Base-by-base conservation (phyloP, 306 rosid genomes). In the Glycyrrhiza uralensis region DNA sequence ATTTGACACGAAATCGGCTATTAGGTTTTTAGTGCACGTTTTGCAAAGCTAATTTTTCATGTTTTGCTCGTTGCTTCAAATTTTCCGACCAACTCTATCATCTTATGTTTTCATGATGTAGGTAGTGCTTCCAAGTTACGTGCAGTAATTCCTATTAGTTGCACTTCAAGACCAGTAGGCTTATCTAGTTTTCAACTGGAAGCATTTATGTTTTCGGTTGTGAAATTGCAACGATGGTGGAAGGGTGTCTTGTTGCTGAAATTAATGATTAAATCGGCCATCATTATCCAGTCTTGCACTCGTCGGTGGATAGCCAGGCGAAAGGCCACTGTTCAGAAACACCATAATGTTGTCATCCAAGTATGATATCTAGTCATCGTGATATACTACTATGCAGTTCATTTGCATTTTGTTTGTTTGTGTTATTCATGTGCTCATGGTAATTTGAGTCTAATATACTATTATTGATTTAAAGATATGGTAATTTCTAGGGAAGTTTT, bases 191-290 rank as follows among this genome's bases (percentile, higher is more conserved):
- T 68, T 69, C 92, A 88, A 81, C 80, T 90, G 66, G 81, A 84
- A 66, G 29, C 82, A 47, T 72, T 81, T 61, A 69, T 84, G 46
- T 33, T n/a, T 76, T 82, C 93, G 11, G 84, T 87, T 81, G 50
- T 86, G 70, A 88, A 89, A 85, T 72, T 93, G 79, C 98, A 93
- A 79, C 82, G 80, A 11, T 90, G 97, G 98, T 93, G 98, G 98
- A 88, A 83, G 79, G 66, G 90, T 67, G 67, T 74, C 47, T 30
- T 88, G 79, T 77, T 78, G n/a, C 76, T 39, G 13, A 85, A 86
- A 41, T 39, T 50, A 28, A 87, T 74, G 77, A 79, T 71, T 46
- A 84, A 75, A 51, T 83, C 90, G 42, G 89, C 86, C 17, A 36
- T 83, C 44, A 66, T 67, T 74, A 85, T 93, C 63, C 97, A 91